Evolutionary conservation across 371 early-diverging fungal species (phyloP).

Genomic region (Choanephora cucurbitarum): DNA sequence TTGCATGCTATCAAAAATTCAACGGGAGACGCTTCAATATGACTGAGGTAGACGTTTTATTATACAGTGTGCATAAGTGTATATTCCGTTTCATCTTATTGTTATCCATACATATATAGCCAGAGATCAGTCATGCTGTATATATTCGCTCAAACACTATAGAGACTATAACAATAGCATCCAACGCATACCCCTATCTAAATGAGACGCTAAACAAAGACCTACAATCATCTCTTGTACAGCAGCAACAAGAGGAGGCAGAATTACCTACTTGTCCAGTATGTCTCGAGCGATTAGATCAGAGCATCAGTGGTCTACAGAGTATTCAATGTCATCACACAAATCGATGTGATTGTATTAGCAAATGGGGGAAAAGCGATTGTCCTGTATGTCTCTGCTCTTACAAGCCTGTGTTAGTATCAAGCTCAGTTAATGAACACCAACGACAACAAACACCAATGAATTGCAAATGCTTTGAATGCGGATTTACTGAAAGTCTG

Average conservation of each 20-base stretch:
- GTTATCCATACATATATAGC: constrained; percentile 31
- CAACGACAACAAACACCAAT: constrained; percentile 4
- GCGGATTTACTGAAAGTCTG: constrained; percentile 71
- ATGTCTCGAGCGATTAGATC: constrained; percentile 94
- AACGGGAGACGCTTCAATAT: constrained; percentile 84
- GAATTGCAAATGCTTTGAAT: constrained; percentile 69
- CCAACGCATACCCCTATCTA: constrained; percentile 61
- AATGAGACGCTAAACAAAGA: constrained; percentile 39
- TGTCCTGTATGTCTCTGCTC: constrained; percentile 94
- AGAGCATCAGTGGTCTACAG: constrained; percentile 79
- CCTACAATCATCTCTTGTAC: constrained; percentile 1
- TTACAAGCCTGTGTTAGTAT: constrained; percentile 39
- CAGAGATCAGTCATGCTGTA: constrained; percentile 77
- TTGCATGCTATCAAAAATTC: constrained; percentile 70
- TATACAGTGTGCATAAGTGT: not conserved
- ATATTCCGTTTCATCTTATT: not conserved
- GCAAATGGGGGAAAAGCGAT: constrained; percentile 88
- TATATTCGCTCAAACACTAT: constrained; percentile 68
- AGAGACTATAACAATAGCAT: constrained; percentile 53
- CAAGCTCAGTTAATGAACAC: constrained; percentile 10
- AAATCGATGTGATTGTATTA: constrained; percentile 87
- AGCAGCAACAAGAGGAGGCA: constrained; percentile 3
- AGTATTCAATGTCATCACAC: constrained; percentile 93
- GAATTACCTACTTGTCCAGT: constrained; percentile 96
- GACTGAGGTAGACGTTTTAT: constrained; percentile 57